A percentile compares a stretch with the other conserved stretches of the same genome.
Conservation (phyloP, 2,329 filamentous ascomycete genomes). For the Exutisphaerella laricina region DNA sequence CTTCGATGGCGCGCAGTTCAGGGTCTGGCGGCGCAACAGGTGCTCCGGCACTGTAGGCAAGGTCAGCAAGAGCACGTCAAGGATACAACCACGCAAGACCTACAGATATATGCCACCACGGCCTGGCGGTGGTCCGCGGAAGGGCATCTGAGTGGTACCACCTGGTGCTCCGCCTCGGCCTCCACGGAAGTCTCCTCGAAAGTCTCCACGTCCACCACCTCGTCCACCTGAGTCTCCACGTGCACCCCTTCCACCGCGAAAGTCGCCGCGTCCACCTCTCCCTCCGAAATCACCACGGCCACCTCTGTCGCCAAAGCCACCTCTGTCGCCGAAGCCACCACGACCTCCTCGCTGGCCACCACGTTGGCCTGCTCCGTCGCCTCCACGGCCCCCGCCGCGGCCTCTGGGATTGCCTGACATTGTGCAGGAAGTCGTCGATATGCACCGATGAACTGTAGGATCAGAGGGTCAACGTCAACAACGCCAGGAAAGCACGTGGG, state of each 20-base stretch:
- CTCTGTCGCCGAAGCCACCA: constrained; percentile 5
- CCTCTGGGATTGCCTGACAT: constrained; percentile 22
- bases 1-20: constrained; percentile 23
- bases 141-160: constrained; percentile 11
- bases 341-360: constrained; percentile 13
- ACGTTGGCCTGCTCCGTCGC: constrained; percentile 10
- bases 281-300: constrained; percentile 19
- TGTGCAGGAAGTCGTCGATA: background rate
- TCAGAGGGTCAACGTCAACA: background rate
- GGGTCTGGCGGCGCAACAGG: constrained; percentile 22
- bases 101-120: constrained; percentile 25
- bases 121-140: constrained; percentile 14
- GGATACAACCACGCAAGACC: no score
- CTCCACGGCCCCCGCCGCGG: constrained; percentile 14
- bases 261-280: constrained; percentile 17
- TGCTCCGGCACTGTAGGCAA: constrained; percentile 15
- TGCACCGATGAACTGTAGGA: constrained; percentile 2
- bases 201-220: constrained; percentile 24
- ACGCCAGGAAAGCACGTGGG: background rate
- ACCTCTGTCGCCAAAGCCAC: constrained; percentile 16
- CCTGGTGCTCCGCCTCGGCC: constrained; percentile 16
- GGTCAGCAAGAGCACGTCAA: no score
- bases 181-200: constrained; percentile 26
- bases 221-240: constrained; percentile 45
- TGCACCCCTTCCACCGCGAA: constrained; percentile 46